Percentiles rank a stretch among this genome's conserved stretches.
These are phyloP conservation scores for Eurotiales sp. DNA, from an alignment of 2,329 filamentous ascomycete species.

Conservation along the genomic window DNA sequence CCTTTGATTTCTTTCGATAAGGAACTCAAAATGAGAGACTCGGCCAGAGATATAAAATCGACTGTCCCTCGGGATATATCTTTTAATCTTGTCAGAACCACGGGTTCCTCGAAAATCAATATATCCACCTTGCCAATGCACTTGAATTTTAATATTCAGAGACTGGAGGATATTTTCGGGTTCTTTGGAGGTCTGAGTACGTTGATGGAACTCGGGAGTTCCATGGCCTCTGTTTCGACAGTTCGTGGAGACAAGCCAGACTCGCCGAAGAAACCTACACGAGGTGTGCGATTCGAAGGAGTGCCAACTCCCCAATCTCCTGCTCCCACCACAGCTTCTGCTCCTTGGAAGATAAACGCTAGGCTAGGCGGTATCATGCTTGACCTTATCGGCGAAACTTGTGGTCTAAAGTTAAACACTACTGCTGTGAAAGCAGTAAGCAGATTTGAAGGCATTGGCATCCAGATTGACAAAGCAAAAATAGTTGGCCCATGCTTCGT, in stretches of 20 bases:
- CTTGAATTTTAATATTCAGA: conserved; percentile 71
- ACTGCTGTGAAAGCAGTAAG: conserved; percentile 79
- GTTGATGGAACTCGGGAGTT: conserved; percentile 81
- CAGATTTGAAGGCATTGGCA: conserved; percentile 66
- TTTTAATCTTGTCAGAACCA: conserved; percentile 31
- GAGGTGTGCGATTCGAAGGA: conserved; percentile 56
- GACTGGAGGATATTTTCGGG: conserved; percentile 78
- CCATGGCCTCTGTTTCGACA: conserved; percentile 71
- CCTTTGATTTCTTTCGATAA: conserved; percentile 53
- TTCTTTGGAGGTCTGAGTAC: conserved; percentile 91
- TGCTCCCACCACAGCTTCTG: conserved; percentile 26
- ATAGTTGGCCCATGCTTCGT: conserved; percentile 66
- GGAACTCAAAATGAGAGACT: conserved; percentile 44
- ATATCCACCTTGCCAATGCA: conserved; percentile 74
- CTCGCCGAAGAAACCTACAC: conserved; percentile 29
- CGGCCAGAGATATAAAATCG: conserved; percentile 38
- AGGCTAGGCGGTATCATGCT: conserved; percentile 73
- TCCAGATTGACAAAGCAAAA: conserved; percentile 72
- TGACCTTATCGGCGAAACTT: conserved; percentile 72
- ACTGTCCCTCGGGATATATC: conserved; percentile 38
- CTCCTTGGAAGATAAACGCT: conserved; percentile 64
- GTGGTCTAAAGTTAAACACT: conserved; percentile 69
- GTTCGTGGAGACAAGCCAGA: conserved; percentile 33
- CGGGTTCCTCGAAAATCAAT: conserved; percentile 46
- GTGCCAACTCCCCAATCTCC: conserved; percentile 23